Evolutionary conservation across 208 protist species (phyloP), one percentile per base, ranked within the genome.

Genomic region (Leishmania guyanensis): DNA sequence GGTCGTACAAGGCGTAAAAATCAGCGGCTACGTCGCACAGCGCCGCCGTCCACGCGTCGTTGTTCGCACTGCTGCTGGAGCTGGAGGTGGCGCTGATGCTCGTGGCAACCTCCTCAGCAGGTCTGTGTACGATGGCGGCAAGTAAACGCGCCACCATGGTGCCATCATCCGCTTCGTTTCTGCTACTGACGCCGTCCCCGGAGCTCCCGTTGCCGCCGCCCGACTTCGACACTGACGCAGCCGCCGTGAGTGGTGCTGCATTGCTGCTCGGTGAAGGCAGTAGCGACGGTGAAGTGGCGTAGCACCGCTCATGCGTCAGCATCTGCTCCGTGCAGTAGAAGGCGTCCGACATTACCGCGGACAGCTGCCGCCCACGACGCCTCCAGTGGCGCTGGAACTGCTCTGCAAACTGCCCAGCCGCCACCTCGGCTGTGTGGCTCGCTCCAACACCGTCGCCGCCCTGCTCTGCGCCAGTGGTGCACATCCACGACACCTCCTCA

Each of bases 1-100:
- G 70, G 76, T 95, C 86, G 76, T 91, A 94, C 5, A 91, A 36
- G 14, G 86, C 58, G 39, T 81, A 75, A 80, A 96, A 96, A 66
- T 86, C 56, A 0, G 26, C 48, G 0, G 79, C 71, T 46, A 89
- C 51, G 81, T 84, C 84, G 62, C 74, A 43, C 36, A 81, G 62
- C 60, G 66, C 46, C 17, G 64, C 36, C 5, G 22, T 33, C 51
- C 73, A 64, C 14, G 29, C 36, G 53, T 48, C 73, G 36, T n/a
- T 48, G 33, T 16, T 64, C 8, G 8, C 73, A n/a, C 33, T 46
- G 51, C 73, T 60, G 22, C 70, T 12, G 16, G 33, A 29, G 43
- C 43, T 33, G 68, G 68, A 29, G 1, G 68, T 14, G 68, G 0
- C 14, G 68, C 12, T 71, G 70, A 46, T 58, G 48, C 26, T 58